Base-by-base conservation (phyloP, 2,329 filamentous ascomycete genomes). In the Aspergillus ustus region DNA sequence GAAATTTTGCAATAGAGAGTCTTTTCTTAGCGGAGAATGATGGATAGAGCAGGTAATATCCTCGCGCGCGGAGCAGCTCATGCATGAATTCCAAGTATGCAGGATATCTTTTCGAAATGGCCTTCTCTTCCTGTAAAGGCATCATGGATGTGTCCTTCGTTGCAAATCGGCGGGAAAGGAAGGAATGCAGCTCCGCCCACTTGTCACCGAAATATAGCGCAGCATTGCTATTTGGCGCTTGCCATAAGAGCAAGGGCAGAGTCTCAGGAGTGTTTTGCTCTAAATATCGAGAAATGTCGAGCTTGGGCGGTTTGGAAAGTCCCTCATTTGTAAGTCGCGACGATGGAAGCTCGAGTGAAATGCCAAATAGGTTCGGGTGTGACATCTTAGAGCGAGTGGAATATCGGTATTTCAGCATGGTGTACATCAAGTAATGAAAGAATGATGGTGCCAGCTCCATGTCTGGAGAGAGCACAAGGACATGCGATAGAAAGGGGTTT, bases 131-230 rank as follows among this genome's bases (percentile, higher is more conserved):
- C 22, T 65, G 48, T 25, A 53, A 61, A 57, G 52, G 64, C 54
- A 62, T 71, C 60, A 59, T 37, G 22, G 53, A 50, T 25, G 51
- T 67, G 63, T 74, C 74, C 29, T 69, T 66, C 25, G 69, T 71
- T 15, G 73, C 67, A 9, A 93, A 78, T 7, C 88, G 81, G 52
- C 85, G 83, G 11, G 90, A 86, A 2, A 96, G 84, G 68, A 96
- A 95, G 11, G 87, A 85, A 73, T 97, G 93, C 9, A 97, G 84
- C 68, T 96, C 91, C 13, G 86, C 80, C 95, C 95, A 99, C 71
- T 90, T 93, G 52, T 92, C 87, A 48, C 93, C 93, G 59, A 95
- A 88, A 73, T 94, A 89, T 9, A 99, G 82, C 11, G 89, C 86
- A 0, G 94, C 93, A 65, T 95, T 90, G 71, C 89, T 91, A 66